Evolutionary conservation across 2,329 filamentous ascomycete species (phyloP), one percentile per base, ranked within the genome.

Genomic region (Botrytis sinoallii): DNA sequence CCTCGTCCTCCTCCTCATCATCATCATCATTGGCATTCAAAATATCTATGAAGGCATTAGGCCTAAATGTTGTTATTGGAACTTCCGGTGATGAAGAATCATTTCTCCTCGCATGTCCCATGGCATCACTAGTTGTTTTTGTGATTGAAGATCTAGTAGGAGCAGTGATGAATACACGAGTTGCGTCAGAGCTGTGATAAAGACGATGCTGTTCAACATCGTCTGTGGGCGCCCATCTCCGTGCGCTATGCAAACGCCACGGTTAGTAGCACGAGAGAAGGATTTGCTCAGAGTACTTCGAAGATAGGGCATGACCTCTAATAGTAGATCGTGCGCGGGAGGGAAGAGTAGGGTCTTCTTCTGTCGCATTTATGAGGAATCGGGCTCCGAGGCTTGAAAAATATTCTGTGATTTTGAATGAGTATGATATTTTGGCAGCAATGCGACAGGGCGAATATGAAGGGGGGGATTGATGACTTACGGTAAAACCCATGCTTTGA

Each of bases 401-500:
- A 81, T 61, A 81, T 76, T 75, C 80, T 82, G 65, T 69, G 68
- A 72, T 72, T 40, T 72, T 52, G 5, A 14, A 71, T 81, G 76
- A 79, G 76, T 32, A 40, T 29, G n/a, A 4, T n/a, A 22, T 46
- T 38, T 75, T 72, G 73, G 73, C 60, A n/a, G 73, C 38, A 55
- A 55, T 35, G 46, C 63, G 48, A 48, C 38, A 74, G 67, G 67
- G 70, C 44, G 22, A 55, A 29, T 40, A 61, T 57, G 75, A 69
- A 71, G 61, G 72, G 73, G 60, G 74, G 76, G 73, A 71, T 73
- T 76, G 76, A 73, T 61, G 74, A 59, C 79, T 75, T 77, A 82
- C 80, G 79, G 80, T 40, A 81, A 74, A 74, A 69, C 80, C 80
- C 80, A 82, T 81, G 75, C 76, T 77, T 48, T 60, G 32, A 52